These are phyloP conservation scores for Krasilnikovozyma curviuscula DNA, from an alignment of 768 basidiomycete species.

Conservation along the genomic window DNA sequence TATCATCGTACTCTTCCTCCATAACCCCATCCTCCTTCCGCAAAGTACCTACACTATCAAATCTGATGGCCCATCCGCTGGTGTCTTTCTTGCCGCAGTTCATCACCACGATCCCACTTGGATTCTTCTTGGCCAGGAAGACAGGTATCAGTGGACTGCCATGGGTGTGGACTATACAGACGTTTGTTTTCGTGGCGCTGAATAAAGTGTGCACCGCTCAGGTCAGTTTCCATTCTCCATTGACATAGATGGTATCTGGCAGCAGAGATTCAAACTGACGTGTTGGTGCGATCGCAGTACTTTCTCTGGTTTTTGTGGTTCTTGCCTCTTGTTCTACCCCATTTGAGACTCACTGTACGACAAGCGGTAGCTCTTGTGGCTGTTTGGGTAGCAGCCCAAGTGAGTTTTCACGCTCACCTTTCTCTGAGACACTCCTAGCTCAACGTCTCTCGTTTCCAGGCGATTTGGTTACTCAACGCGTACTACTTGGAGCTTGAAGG, in stretches of 20 bases:
- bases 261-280: neutral
- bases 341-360: conserved; percentile 35
- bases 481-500: conserved; percentile 79
- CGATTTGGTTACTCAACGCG: conserved; percentile 73
- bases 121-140: conserved; percentile 47
- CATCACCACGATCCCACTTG: conserved; percentile 46
- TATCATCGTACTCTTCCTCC: conserved; percentile 44
- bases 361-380: conserved; percentile 31
- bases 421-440: neutral
- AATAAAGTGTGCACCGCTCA: conserved; percentile 98
- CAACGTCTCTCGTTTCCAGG: conserved; percentile 30
- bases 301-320: conserved; percentile 92
- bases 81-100: conserved; percentile 71
- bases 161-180: conserved; percentile 83
- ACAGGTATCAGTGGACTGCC: conserved; percentile 49
- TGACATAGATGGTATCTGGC: neutral
- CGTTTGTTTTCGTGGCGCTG: conserved; percentile 75
- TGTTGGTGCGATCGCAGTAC: conserved; percentile 38
- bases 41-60: conserved; percentile 15
- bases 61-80: conserved; percentile 38
- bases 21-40: neutral
- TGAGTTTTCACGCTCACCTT: conserved; percentile 5
- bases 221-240: conserved; percentile 30
- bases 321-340: conserved; percentile 60
- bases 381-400: conserved; percentile 53